Evolutionary conservation across 2,329 filamentous ascomycete species (phyloP).

Genomic region (Bipolaris cookei): DNA sequence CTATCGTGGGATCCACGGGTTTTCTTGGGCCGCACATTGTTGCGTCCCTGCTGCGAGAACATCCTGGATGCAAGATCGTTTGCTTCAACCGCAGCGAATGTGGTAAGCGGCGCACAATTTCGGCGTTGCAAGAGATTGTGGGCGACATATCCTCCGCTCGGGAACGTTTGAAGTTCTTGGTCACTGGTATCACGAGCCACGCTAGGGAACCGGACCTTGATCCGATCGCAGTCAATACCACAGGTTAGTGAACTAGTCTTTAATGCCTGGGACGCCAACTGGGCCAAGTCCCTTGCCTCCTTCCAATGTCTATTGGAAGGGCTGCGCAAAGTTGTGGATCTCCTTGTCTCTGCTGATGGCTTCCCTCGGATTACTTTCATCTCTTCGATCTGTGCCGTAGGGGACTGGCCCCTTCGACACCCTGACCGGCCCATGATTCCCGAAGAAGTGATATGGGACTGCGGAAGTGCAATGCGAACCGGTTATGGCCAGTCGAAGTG

Average conservation of each 20-base stretch:
- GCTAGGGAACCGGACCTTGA: background rate
- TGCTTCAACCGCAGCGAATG: conserved; percentile 23
- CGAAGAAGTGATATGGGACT: conserved; percentile 29
- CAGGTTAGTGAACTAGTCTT: conserved; percentile 55
- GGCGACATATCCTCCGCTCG: background rate
- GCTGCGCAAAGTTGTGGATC: conserved; percentile 12
- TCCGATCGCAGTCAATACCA: background rate
- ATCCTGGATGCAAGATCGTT: conserved; percentile 13
- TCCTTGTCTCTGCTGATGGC: background rate
- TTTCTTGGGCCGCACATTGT: conserved; percentile 22
- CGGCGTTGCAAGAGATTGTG: background rate
- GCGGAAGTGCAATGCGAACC: conserved; percentile 33
- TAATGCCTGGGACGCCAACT: conserved; percentile 62
- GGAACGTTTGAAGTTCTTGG: conserved; percentile 7
- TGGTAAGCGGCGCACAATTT: conserved; percentile 11
- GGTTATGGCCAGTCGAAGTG: conserved; percentile 50
- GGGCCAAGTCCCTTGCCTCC: conserved; percentile 42
- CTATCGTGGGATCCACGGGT: conserved; percentile 23
- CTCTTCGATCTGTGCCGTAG: conserved; percentile 24
- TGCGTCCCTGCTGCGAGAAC: conserved; percentile 8
- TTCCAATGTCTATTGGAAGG: conserved; percentile 29
- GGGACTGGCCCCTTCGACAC: conserved; percentile 16
- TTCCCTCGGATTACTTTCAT: conserved; percentile 18
- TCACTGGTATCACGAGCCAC: conserved; percentile 39
- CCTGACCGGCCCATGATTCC: conserved; percentile 9